These are phyloP conservation scores for Sarocladiaceae sp. DNA, from an alignment of 2,329 filamentous ascomycete species.

Conservation along the genomic window DNA sequence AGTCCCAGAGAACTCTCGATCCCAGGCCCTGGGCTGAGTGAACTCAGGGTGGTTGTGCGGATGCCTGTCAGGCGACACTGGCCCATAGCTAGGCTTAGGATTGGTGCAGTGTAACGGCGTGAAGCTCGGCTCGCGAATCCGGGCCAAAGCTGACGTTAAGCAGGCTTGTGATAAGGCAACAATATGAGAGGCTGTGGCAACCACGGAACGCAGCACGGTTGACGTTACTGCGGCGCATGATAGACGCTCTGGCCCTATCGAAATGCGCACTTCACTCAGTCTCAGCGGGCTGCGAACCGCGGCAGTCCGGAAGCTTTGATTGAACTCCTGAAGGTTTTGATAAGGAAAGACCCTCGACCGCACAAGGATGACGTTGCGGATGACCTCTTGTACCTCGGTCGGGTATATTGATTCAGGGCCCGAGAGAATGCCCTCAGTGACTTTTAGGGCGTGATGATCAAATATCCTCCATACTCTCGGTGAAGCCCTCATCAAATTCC, in stretches of 20 bases:
- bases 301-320: neutral
- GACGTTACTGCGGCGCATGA: neutral
- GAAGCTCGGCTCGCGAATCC: neutral
- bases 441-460: neutral
- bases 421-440: neutral
- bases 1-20: neutral
- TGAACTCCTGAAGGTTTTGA: neutral
- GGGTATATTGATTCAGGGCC: neutral
- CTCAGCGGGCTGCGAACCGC: neutral
- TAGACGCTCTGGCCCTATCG: neutral
- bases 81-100: neutral
- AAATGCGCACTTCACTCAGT: neutral
- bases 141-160: neutral
- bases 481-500: neutral
- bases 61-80: neutral
- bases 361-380: neutral
- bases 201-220: neutral
- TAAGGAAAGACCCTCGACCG: neutral
- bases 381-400: neutral
- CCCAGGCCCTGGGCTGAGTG: neutral
- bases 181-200: neutral
- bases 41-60: neutral
- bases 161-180: neutral
- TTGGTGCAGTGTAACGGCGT: neutral
- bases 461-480: neutral